Conservation (phyloP, 441 rosid genomes). For the Hypseocharis bilobata region DNA sequence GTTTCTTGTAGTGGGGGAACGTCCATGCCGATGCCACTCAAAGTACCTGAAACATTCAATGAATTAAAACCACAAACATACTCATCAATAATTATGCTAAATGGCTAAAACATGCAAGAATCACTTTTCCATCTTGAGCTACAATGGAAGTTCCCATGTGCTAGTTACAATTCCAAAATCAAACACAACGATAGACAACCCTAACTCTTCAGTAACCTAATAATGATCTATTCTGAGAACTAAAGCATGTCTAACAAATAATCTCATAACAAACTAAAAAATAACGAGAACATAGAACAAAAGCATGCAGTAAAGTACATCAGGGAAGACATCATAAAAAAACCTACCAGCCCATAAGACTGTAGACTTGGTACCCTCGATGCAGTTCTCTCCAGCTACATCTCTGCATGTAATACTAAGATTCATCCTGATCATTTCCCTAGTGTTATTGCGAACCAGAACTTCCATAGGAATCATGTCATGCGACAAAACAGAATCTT, state of each 20-base stretch:
- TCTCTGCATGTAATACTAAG: conserved; percentile 81
- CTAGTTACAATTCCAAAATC: too few relatives aligned
- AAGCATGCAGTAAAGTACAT: not conserved
- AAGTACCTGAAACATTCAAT: not conserved
- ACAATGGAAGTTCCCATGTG: too few relatives aligned
- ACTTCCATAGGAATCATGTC: conserved; percentile 89
- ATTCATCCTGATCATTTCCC: conserved; percentile 62
- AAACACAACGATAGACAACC: too few relatives aligned
- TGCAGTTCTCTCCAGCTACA: conserved; percentile 87
- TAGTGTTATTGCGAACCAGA: conserved; percentile 75
- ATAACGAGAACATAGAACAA: not conserved
- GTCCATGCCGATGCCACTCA: conserved; percentile 60
- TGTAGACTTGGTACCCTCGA: conserved; percentile 69
- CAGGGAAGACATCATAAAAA: not conserved
- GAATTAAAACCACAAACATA: not conserved
- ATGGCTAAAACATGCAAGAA: not conserved
- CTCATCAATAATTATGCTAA: not conserved
- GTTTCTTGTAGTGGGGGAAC: conserved; percentile 68
- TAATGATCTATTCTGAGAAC: not conserved
- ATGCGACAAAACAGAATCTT: conserved; percentile 55
- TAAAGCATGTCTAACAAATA: not conserved
- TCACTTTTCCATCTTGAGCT: not conserved
- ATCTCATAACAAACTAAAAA: not conserved
- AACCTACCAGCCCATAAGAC: conserved; percentile 78
- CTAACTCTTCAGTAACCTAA: not conserved